Evolutionary conservation across 2,329 filamentous ascomycete species (phyloP), one percentile per base, ranked within the genome.

Genomic region (Stenocarpella maydis): DNA sequence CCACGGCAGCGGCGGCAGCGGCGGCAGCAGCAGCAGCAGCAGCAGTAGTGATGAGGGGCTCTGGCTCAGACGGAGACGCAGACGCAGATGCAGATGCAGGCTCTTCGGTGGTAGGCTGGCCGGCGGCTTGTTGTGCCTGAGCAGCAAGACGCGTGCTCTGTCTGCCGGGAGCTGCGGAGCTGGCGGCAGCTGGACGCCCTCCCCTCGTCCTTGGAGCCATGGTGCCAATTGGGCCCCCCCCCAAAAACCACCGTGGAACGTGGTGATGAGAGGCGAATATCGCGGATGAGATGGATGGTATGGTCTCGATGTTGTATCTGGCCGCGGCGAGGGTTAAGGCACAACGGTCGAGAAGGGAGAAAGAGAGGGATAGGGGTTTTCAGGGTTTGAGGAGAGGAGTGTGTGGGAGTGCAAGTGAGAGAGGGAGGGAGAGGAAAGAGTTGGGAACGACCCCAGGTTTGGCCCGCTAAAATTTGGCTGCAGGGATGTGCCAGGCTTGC

Each of bases 71-170:
- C 37, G 34, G n/a, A 45, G 52, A 15, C 37, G 49, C 43, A 34
- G 31, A 9, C 31, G 31, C 31, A 9, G 31, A 34, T 9, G 31
- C 31, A 9, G 31, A 28, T 24, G 47, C 28, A 53, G 52, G n/a
- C 37, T 58, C 43, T 7, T 64, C 68, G 47, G 58, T 34, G 41
- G 69, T 31, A 26, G 71, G 68, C 43, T 71, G 53, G 47, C n/a
- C 66, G 39, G 65, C 71, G 24, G 61, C 47, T 45, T 66, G 65
- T 43, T 69, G 61, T 49, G 71, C 66, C 15, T 64, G 58, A 21
- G 49, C 64, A 37, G 67, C 67, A 61, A 71, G 58, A 69, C 70
- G 70, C 55, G 70, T 67, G 41, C 70, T 71, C 28, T 69, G 65
- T 41, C 70, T 63, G 39, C 67, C 64, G 39, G 60, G 61, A 45